Conservation (phyloP, 306 rosid genomes). For the Corylus americana region DNA sequence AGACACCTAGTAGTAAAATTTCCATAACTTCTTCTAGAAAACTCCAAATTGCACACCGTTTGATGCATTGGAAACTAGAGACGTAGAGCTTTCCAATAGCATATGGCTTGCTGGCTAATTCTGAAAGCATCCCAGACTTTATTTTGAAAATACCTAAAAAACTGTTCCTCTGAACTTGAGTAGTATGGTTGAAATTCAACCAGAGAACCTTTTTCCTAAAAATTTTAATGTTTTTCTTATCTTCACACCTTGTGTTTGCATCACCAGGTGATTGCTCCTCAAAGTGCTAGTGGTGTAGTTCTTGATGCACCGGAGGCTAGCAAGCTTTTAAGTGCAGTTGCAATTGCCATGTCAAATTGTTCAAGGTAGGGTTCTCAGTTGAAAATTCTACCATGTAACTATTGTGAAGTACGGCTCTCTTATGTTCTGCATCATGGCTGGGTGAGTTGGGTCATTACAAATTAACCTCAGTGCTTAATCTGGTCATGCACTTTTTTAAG, state of each 20-base stretch:
- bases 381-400: constrained; percentile 6
- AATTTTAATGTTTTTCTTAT: constrained; percentile 4
- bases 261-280: constrained; percentile 88
- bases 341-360: constrained; percentile 95
- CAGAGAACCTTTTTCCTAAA: too few species aligned
- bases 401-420: constrained; percentile 24
- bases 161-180: too few species aligned
- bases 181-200: too few species aligned
- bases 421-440: neutral
- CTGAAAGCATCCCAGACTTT: too few species aligned
- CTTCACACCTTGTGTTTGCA: constrained; percentile 24
- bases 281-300: constrained; percentile 95
- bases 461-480: neutral
- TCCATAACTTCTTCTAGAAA: too few species aligned
- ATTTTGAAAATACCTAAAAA: too few species aligned
- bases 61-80: too few species aligned
- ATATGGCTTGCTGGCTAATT: too few species aligned
- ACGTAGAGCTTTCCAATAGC: too few species aligned
- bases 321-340: constrained; percentile 94
- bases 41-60: too few species aligned
- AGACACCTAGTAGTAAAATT: too few species aligned
- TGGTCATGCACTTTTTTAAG: neutral
- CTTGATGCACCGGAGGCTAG: constrained; percentile 95
- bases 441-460: neutral
- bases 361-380: constrained; percentile 55